These are phyloP conservation scores for Pleurotus eryngii DNA, from an alignment of 768 basidiomycete species.

Conservation along the genomic window DNA sequence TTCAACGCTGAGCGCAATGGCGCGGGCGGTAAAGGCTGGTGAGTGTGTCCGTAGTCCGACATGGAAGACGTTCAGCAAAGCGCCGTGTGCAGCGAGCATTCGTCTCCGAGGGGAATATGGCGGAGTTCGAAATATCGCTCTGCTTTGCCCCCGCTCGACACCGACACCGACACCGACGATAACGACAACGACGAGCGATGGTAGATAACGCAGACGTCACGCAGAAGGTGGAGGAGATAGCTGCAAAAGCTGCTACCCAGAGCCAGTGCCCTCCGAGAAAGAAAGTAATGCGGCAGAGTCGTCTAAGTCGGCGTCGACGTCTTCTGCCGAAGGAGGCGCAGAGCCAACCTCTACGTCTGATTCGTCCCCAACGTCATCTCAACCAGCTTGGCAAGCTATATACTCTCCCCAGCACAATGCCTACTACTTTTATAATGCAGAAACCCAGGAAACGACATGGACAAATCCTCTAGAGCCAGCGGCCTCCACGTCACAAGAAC, in stretches of 20 bases:
- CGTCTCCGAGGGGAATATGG: not conserved
- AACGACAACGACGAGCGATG: not conserved
- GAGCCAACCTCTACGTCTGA: not conserved
- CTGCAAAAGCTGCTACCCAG: constrained; percentile 8
- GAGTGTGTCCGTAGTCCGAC: constrained; percentile 10
- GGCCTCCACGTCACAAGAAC: constrained; percentile 17
- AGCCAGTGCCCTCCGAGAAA: not conserved
- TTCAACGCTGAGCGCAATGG: constrained; percentile 15
- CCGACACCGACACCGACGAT: not conserved
- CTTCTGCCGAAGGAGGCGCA: constrained; percentile 11
- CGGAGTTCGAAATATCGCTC: not conserved
- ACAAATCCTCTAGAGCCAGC: constrained; percentile 61
- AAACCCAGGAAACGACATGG: constrained; percentile 83
- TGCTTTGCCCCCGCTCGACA: not conserved
- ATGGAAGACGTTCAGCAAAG: not conserved
- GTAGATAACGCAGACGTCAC: not conserved
- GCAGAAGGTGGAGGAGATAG: constrained; percentile 15
- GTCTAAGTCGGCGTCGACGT: constrained; percentile 5
- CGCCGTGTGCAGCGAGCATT: not conserved
- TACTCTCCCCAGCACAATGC: constrained; percentile 74
- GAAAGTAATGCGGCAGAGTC: constrained; percentile 8
- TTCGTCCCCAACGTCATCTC: constrained; percentile 8
- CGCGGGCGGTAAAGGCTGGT: constrained; percentile 12
- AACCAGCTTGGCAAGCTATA: constrained; percentile 71
- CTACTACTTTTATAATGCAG: constrained; percentile 82